Conservation (phyloP, 192 early-diverging fungal species). For the Glomus cerebriforme region DNA sequence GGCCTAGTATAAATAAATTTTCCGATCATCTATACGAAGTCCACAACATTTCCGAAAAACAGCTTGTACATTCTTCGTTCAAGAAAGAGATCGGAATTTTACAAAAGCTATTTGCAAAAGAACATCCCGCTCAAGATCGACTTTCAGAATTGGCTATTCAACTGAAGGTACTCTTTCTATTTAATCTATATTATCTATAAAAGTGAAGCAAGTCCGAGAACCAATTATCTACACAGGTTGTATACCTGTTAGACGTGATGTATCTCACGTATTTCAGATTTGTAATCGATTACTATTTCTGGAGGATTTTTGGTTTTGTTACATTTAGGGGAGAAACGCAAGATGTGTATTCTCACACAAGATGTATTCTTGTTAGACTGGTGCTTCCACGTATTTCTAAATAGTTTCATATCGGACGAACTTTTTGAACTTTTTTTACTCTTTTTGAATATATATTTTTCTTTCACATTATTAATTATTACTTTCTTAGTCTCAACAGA, state of each 20-base stretch:
- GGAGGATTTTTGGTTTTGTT: too few relatives aligned
- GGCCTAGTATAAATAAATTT: not conserved
- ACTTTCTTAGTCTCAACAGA: too few relatives aligned
- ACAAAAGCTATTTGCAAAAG: not conserved
- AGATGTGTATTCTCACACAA: too few relatives aligned
- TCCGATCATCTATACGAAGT: slow-evolving; percentile 5
- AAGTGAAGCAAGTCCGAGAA: not conserved
- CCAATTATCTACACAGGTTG: not conserved
- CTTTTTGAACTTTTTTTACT: too few relatives aligned
- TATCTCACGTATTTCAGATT: not conserved
- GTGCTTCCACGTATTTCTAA: too few relatives aligned
- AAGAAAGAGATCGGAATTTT: slow-evolving; percentile 9
- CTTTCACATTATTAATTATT: too few relatives aligned
- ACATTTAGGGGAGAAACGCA: too few relatives aligned
- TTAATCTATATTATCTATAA: not conserved
- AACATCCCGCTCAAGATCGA: not conserved
- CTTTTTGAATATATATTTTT: too few relatives aligned
- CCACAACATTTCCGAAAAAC: not conserved
- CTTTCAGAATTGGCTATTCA: slow-evolving; percentile 1
- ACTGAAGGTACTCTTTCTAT: not conserved
- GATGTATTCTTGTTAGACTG: too few relatives aligned
- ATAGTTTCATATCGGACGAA: too few relatives aligned
- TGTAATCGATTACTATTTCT: too few relatives aligned
- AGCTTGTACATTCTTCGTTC: not conserved
- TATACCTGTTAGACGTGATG: not conserved